Base-by-base conservation (phyloP, 768 basidiomycete species). In the Hydnum rufescens region DNA sequence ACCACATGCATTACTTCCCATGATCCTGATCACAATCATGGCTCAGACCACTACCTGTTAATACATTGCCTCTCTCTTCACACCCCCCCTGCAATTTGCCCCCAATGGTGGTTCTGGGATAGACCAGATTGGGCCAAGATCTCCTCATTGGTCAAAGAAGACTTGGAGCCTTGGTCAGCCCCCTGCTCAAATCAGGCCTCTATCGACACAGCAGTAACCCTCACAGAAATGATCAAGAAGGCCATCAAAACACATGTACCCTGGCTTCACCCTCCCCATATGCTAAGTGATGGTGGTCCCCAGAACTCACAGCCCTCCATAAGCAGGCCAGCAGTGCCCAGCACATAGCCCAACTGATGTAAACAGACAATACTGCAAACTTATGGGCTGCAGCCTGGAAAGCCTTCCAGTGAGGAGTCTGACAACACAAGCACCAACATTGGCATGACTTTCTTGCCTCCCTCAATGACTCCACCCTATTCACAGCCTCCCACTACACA, bases 401-500 rank as follows among this genome's bases (percentile, higher is more conserved):
- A 26, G 32, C 19, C 19, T 52, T 8, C 51, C 42, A 3, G 5
- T 22, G 2, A 48, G n/a, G 2, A 18, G 26, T 51, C 6, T 13
- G 49, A 16, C 23, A 30, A 3, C 8, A 19, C 13, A 53, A 53
- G 19, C 16, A 32, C 4, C 22, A 50, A n/a, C 51, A 53, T 32
- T 53, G 52, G 52, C 22, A 32, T 3, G 25, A 29, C 25, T 53
- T 51, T 5, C 50, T 53, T 6, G 52, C 48, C 22, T 25, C 47
- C 3, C 19, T 51, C 1, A n/a, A n/a, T n/a, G 48, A n/a, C n/a
- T n/a, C n/a, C n/a, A n/a, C n/a, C n/a, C n/a, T n/a, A n/a, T n/a
- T n/a, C n/a, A n/a, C n/a, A n/a, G n/a, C n/a, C n/a, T n/a, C n/a
- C n/a, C n/a, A n/a, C n/a, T n/a, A n/a, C n/a, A n/a, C n/a, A n/a